A percentile compares a stretch with the other conserved stretches of the same genome.
Evolutionary conservation across 257 asterid genomes (phyloP).

Genomic region (Anisodus tanguticus): DNA sequence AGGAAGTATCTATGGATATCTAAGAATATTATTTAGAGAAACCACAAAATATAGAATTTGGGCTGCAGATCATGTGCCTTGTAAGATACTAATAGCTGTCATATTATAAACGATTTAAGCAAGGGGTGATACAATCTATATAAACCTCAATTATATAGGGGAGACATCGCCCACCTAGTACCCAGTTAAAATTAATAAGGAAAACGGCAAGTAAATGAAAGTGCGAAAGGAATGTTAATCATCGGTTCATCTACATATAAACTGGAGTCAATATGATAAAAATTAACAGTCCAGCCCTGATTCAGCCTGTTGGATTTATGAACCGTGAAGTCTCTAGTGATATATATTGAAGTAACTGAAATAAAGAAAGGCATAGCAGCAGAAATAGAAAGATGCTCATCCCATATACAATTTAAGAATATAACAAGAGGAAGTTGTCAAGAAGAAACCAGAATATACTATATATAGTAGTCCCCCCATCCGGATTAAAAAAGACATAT

Average conservation of each 20-base stretch:
- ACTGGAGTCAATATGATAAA: neutral
- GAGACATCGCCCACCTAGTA: neutral
- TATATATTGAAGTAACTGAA: neutral
- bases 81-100: neutral
- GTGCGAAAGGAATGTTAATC: neutral
- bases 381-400: neutral
- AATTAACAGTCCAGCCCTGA: neutral
- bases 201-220: neutral
- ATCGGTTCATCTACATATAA: neutral
- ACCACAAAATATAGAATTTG: neutral
- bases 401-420: neutral
- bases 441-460: constrained; percentile 1
- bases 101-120: neutral
- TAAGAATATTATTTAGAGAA: neutral
- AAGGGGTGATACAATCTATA: neutral
- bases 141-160: constrained; percentile 3
- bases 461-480: neutral
- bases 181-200: neutral
- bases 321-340: neutral
- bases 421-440: neutral
- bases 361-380: neutral
- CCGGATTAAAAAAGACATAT: neutral
- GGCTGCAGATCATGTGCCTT: neutral
- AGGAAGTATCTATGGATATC: neutral
- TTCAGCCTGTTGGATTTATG: neutral